These are phyloP conservation scores for Lepidium sativum DNA, from an alignment of 345 rosid genomes.

Conservation along the genomic window DNA sequence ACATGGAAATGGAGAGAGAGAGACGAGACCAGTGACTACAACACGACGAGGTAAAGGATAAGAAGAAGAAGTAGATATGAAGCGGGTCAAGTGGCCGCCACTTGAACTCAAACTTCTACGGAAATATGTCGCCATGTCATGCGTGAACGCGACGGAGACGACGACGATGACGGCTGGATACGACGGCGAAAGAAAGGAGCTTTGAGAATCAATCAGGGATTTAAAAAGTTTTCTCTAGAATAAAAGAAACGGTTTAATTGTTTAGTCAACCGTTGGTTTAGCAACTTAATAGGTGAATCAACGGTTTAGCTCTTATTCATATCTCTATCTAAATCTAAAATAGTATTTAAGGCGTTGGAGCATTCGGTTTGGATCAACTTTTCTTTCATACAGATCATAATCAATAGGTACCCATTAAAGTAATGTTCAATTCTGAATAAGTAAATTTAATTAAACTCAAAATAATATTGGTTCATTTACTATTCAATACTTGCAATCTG, in stretches of 20 bases:
- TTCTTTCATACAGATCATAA: too few relatives aligned
- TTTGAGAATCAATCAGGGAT: not conserved
- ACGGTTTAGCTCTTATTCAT: too few relatives aligned
- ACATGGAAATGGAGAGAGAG: not conserved
- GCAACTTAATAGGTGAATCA: not conserved
- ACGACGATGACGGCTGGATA: not conserved
- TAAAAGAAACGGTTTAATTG: not conserved
- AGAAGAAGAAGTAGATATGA: slow-evolving; percentile 32
- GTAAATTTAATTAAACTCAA: too few relatives aligned
- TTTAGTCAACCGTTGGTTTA: slow-evolving; percentile 2
- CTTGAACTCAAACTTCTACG: slow-evolving; percentile 28
- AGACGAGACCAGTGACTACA: slow-evolving; percentile 64
- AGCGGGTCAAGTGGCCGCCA: slow-evolving; percentile 22
- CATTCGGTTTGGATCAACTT: too few relatives aligned
- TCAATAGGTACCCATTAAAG: too few relatives aligned
- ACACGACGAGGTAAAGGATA: slow-evolving; percentile 51
- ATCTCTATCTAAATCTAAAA: too few relatives aligned
- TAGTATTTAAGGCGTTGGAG: too few relatives aligned
- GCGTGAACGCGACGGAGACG: not conserved
- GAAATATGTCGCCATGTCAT: slow-evolving; percentile 38
- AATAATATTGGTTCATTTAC: too few relatives aligned
- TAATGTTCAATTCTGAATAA: too few relatives aligned
- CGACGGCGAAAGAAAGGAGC: not conserved
- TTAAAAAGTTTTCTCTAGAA: not conserved
- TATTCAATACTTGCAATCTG: too few relatives aligned